Evolutionary conservation across 176 grass and related monocot species (phyloP).

Genomic region (Oryza longistaminata): DNA sequence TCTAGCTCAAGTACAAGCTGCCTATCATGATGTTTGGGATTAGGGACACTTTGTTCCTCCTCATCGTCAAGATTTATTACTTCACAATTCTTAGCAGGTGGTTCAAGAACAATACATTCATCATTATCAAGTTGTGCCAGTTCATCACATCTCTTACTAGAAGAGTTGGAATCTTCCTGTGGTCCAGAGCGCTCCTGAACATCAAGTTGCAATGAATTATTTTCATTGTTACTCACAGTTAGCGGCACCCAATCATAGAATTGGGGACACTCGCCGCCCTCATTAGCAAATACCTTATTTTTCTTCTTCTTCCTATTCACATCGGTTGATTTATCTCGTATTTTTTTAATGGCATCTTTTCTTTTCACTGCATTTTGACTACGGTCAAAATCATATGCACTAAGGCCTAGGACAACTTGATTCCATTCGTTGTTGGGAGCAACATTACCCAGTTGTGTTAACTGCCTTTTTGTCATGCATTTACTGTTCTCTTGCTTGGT

Average conservation of each 20-base stretch:
- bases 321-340: conserved; percentile 20
- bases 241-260: not conserved
- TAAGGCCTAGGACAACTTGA: conserved; percentile 18
- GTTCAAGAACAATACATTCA: conserved; percentile 39
- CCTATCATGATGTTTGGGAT: conserved; percentile 32
- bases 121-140: conserved; percentile 23
- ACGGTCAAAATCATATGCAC: not conserved
- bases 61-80: conserved; percentile 50
- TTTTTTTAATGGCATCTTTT: conserved; percentile 16
- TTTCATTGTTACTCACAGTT: not conserved
- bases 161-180: not conserved
- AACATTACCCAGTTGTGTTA: not conserved
- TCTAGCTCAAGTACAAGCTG: conserved; percentile 60
- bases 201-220: conserved; percentile 9
- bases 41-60: conserved; percentile 8
- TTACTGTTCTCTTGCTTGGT: not conserved
- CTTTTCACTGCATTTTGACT: not conserved
- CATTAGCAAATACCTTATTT: not conserved
- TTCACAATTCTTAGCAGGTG: conserved; percentile 30
- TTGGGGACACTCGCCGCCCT: not conserved
- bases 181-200: not conserved
- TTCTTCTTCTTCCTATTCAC: conserved; percentile 25
- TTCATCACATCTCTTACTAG: conserved; percentile 6
- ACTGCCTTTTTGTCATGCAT: conserved; percentile 7
- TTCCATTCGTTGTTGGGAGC: not conserved